Percentiles rank a stretch among this genome's conserved stretches.
These are phyloP conservation scores for Paraphoma sp. DNA, from an alignment of 2,329 filamentous ascomycete species.

Conservation along the genomic window DNA sequence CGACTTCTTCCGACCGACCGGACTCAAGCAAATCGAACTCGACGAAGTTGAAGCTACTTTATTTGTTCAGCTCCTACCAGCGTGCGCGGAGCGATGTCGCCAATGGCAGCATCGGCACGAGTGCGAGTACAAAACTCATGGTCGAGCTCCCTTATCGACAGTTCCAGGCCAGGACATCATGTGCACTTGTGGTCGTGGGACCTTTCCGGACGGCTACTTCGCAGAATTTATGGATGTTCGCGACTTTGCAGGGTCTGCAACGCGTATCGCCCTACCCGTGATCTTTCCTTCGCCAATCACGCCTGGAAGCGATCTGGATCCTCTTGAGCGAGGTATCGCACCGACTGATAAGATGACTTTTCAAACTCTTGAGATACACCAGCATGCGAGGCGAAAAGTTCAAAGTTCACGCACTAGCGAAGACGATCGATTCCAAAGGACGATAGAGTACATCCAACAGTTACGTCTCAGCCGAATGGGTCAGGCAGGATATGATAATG, in stretches of 20 bases:
- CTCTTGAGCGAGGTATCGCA: neutral
- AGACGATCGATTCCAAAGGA: no score
- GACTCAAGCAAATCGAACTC: constrained; percentile 19
- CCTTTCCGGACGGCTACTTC: constrained; percentile 14
- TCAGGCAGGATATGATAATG: no score
- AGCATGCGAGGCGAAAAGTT: neutral
- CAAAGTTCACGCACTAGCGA: no score
- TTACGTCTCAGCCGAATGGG: no score
- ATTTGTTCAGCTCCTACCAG: constrained; percentile 24
- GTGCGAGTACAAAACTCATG: constrained; percentile 28
- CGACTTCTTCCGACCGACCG: neutral
- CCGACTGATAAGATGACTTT: neutral
- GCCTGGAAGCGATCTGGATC: neutral
- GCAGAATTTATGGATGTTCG: constrained; percentile 1
- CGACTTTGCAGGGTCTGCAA: constrained; percentile 1
- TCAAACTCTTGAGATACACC: neutral
- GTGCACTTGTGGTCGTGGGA: constrained; percentile 9
- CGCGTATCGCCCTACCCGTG: constrained; percentile 20
- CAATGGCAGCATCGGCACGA: constrained; percentile 43
- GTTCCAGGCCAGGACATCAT: neutral
- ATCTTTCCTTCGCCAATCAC: neutral
- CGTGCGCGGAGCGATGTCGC: constrained; percentile 44
- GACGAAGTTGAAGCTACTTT: constrained; percentile 8
- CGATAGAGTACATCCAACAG: no score
- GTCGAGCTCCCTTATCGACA: constrained; percentile 5